Conservation (phyloP, 2,329 filamentous ascomycete genomes). For the Colletotrichum sp. region DNA sequence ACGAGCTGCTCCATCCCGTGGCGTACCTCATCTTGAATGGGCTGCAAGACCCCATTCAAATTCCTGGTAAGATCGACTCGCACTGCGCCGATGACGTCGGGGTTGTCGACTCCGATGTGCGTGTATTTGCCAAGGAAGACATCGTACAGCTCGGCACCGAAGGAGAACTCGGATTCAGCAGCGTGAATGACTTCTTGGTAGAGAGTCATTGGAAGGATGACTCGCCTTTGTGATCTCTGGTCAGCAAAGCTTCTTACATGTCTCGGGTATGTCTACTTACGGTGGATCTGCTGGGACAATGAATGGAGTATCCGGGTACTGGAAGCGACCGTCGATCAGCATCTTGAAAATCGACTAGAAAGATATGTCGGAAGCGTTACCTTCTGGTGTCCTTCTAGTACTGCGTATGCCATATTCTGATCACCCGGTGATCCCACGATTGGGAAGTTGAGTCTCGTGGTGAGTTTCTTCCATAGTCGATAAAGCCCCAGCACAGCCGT, state of each 20-base stretch:
- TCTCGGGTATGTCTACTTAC: not conserved
- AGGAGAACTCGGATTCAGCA: conserved; percentile 1
- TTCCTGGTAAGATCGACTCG: conserved; percentile 14
- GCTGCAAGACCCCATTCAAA: not conserved
- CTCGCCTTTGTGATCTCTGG: not conserved
- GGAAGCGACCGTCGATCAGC: not conserved
- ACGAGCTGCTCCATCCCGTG: not conserved
- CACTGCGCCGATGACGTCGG: not conserved
- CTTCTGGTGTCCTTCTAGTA: not conserved
- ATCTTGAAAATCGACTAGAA: not conserved
- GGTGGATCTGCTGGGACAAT: conserved; percentile 2
- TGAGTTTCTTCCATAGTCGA: not conserved
- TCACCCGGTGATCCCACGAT: not conserved
- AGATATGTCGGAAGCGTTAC: not conserved
- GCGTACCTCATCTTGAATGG: conserved; percentile 14
- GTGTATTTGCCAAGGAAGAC: conserved; percentile 21
- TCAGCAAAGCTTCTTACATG: not conserved
- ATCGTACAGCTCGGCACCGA: conserved; percentile 16
- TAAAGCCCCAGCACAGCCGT: not conserved
- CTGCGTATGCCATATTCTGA: not conserved
- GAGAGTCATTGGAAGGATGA: conserved; percentile 12
- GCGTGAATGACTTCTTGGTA: conserved; percentile 15
- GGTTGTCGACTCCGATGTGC: conserved; percentile 6
- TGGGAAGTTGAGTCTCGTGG: not conserved
- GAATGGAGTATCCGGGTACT: conserved; percentile 13